Base-by-base conservation (phyloP, 805 yeast species). In the Candida gorgasii region DNA sequence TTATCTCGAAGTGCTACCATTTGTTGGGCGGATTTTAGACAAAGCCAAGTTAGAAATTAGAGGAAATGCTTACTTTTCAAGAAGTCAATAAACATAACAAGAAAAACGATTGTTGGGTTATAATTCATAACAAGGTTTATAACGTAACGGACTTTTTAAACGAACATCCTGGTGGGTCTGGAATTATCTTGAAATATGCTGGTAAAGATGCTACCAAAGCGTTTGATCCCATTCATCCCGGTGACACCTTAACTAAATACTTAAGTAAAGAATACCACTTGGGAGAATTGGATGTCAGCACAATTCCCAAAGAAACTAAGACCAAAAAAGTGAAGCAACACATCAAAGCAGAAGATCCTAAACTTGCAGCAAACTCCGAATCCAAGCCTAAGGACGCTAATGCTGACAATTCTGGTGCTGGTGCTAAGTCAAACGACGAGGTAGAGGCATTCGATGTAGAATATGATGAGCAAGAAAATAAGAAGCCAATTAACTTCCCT, bases 181-280 rank as follows among this genome's bases (percentile, higher is more conserved):
- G 66, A 4, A 73, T 80, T 41, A 77, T 80, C 26, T 60, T 76
- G 42, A 78, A 76, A 55, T 80, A 59, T 54, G 67, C 70, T n/a
- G 74, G 76, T 1, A 62, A 62, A 43, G 73, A 68, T 47, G 95
- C 92, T 8, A 84, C 93, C 6, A 82, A 84, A 53, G 80, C 87
- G 8, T 92, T 89, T 58, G 87, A 84, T 45, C 96, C 96, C 14
- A 75, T 92, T 46, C 99, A 92, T 62, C 93, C 98, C 0, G 78
- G 84, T n/a, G 96, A 89, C 53, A 85, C 88, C 5, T 72, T 92
- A 41, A 81, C 78, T 20, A 82, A 82, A 55, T 81, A 80, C 52
- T 62, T 87, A 28, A 95, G 61, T 2, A 49, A 54, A 4, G 55
- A 67, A 43, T 58, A 56, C 28, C 72, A 65, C 23, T 34, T 55